Evolutionary conservation across 2,329 filamentous ascomycete species (phyloP).

Genomic region (Didymella glomerata): DNA sequence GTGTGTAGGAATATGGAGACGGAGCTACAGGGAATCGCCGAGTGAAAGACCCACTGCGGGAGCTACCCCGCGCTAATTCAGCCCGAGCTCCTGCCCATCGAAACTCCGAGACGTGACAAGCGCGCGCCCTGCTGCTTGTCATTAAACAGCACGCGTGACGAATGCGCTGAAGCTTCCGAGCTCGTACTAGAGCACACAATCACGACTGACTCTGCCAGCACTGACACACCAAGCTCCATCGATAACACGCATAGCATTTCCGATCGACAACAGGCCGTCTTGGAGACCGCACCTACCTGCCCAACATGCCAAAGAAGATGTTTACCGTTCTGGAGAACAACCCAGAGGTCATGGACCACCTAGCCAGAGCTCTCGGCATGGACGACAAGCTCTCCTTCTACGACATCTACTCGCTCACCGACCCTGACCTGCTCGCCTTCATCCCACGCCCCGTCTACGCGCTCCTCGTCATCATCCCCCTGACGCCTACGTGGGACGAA

Average conservation of each 20-base stretch:
- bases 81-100: not conserved
- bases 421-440: constrained; percentile 59
- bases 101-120: not conserved
- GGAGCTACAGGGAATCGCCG: not conserved
- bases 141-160: not conserved
- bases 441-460: constrained; percentile 64
- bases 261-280: not conserved
- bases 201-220: constrained; percentile 1
- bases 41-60: constrained; percentile 8
- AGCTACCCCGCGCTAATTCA: constrained; percentile 4
- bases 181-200: not conserved
- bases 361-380: constrained; percentile 61
- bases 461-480: constrained; percentile 62
- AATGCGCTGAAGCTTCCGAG: not conserved
- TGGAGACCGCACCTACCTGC: not conserved
- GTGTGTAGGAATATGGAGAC: not conserved
- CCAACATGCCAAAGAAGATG: constrained; percentile 40
- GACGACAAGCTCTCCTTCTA: constrained; percentile 59
- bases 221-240: not conserved
- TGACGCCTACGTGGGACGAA: constrained; percentile 48
- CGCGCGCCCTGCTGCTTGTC: constrained; percentile 10
- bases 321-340: constrained; percentile 59
- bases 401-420: constrained; percentile 63
- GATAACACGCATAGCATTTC: not conserved
- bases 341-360: constrained; percentile 61